phyloP scores from a whole-genome alignment of 2,329 filamentous ascomycete species.

The Neurospora sp. region DNA sequence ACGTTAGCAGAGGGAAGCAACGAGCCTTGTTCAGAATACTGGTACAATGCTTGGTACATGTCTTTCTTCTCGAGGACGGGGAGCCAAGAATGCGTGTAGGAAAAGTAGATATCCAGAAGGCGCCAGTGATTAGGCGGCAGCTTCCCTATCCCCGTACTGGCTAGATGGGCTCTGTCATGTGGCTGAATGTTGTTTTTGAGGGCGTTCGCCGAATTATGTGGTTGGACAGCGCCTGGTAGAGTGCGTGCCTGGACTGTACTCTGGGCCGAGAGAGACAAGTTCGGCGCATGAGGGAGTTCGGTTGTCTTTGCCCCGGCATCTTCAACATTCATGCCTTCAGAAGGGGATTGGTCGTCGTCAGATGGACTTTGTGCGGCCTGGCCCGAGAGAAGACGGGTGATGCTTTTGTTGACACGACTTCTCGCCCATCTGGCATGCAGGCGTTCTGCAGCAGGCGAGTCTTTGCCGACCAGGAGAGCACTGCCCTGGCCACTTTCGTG shows the following conservation, averaged over 20 bases:
- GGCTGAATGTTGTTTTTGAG: neutral
- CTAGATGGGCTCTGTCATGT: neutral
- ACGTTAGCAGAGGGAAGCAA: neutral
- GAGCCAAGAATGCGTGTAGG: conserved; percentile 68
- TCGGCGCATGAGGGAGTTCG: neutral
- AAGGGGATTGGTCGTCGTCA: conserved; percentile 22
- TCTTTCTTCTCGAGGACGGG: conserved; percentile 61
- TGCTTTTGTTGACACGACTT: conserved; percentile 51
- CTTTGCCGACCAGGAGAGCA: conserved; percentile 41
- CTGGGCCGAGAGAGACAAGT: neutral
- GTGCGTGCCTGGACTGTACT: neutral
- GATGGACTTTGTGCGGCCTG: conserved; percentile 23
- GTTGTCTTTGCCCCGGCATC: neutral
- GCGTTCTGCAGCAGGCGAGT: conserved; percentile 41
- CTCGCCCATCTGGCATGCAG: conserved; percentile 55
- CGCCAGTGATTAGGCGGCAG: conserved; percentile 47
- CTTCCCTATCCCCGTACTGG: conserved; percentile 9
- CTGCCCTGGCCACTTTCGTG: conserved; percentile 31
- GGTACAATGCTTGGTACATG: conserved; percentile 38
- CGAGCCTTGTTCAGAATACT: conserved; percentile 28
- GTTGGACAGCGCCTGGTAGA: neutral
- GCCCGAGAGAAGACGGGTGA: conserved; percentile 51
- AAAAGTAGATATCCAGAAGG: conserved; percentile 63
- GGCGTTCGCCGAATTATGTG: neutral
- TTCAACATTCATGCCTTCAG: conserved; percentile 16